Base-by-base conservation (phyloP, 148 eudicot species). In the Diospyros lotus region DNA sequence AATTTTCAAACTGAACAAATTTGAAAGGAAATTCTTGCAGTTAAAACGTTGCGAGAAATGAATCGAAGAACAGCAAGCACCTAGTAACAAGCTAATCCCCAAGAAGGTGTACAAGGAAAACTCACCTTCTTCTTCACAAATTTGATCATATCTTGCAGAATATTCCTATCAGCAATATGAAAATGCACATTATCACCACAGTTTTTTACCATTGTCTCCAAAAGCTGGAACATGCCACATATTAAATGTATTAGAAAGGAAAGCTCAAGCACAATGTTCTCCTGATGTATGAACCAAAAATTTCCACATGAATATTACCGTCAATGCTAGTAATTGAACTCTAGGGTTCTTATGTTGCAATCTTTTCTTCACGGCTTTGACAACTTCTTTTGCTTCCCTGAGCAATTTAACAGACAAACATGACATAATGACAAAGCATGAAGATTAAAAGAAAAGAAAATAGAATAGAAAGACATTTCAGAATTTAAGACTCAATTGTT, bases 171-270 rank as follows among this genome's bases (percentile, higher is more conserved):
- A 5, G 91, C 86, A 45, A 93, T 88, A 68, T 90, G 93, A 64
- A 77, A 88, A 81, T 93, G 99, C 74, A 95, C 88, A 74, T 83
- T 82, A 71, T 93, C 98, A 43, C 97, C 94, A 79, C 99, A 93
- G 72, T 95, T 95, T 90, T 95, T 92, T 78, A 95, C 98, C 96
- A 95, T 83, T 44, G 98, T 91, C 89, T 95, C 99, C 84, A 95
- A 80, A 60, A 95, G 91, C 99, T 95, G 74, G 70, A 62, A 75
- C 18, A 62, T 43, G 40, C 42, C 52, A 73, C 39, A 66, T n/a
- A 72, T 40, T 42, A 17, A 58, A n/a, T 38, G 58, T 18, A 58
- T 45, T 40, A 73, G 64, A 75, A 64, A 61, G 63, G 71, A 42
- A 71, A 3, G n/a, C 42, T 46, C n/a, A 38, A 55, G 55, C 17